These are phyloP conservation scores for Apiospora phragmitis DNA, from an alignment of 2,329 filamentous ascomycete genomes.

Conservation along the genomic window DNA sequence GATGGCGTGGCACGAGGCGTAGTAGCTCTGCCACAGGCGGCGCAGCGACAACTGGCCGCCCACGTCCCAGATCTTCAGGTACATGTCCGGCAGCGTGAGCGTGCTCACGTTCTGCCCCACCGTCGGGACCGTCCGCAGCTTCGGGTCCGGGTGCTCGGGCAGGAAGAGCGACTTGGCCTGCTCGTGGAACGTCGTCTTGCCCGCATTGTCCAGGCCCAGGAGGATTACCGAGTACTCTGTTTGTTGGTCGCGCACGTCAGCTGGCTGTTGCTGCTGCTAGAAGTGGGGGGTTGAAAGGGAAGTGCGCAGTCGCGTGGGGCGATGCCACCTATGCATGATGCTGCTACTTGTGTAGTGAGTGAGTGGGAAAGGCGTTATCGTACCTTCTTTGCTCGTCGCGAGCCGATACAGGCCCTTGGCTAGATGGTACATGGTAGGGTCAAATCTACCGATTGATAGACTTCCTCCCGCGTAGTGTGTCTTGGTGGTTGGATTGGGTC, in stretches of 20 bases:
- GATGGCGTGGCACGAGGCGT: slow-evolving; percentile 90
- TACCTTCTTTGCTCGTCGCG: slow-evolving; percentile 95
- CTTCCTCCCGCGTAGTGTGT: neutral
- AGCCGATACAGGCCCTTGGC: slow-evolving; percentile 93
- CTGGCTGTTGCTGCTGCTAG: neutral
- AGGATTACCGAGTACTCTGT: slow-evolving; percentile 95
- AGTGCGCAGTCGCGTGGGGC: neutral
- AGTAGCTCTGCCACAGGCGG: slow-evolving; percentile 94
- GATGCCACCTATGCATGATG: neutral
- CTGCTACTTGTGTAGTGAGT: neutral
- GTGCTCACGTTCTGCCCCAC: slow-evolving; percentile 97
- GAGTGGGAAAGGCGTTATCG: slow-evolving; percentile 23
- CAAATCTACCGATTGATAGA: neutral
- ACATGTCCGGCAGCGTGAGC: slow-evolving; percentile 88
- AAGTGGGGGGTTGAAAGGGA: slow-evolving; percentile 2
- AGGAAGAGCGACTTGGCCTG: slow-evolving; percentile 91
- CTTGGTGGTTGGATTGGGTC: neutral
- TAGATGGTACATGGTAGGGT: slow-evolving; percentile 80
- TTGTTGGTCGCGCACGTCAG: slow-evolving; percentile 9
- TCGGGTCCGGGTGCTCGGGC: slow-evolving; percentile 61
- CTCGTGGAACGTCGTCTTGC: slow-evolving; percentile 96
- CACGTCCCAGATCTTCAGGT: slow-evolving; percentile 98
- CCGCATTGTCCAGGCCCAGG: slow-evolving; percentile 95
- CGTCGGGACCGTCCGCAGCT: slow-evolving; percentile 86
- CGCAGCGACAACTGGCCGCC: slow-evolving; percentile 89